Base-by-base conservation (phyloP, 2,329 filamentous ascomycete genomes). In the Cylindrodendrum hubeiense region DNA sequence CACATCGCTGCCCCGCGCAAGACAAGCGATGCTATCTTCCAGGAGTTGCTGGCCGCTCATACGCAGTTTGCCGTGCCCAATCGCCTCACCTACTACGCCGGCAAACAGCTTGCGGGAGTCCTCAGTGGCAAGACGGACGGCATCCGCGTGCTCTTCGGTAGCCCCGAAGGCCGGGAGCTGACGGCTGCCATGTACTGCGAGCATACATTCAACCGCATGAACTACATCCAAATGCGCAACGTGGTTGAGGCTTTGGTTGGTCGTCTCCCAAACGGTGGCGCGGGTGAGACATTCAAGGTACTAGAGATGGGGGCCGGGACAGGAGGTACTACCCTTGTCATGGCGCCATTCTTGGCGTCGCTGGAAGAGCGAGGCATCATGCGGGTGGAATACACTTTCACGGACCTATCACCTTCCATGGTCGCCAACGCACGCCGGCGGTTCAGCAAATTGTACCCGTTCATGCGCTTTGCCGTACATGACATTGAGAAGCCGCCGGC, bases 251-350 rank as follows among this genome's bases (percentile, higher is more conserved):
- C 3, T 5, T n/a, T 24, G 50, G 9, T 21, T 15, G 19, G 22
- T 19, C 37, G 37, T n/a, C 15, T 41, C 4, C 9, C 15, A 3
- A 19, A 19, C 4, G 13, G 37, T 17, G 17, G 3, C 2, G 17
- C 4, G 5, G 37, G 37, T 19, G 37, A 33, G 21, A 7, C 39
- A 8, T 7, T 61, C 34, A 62, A 51, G 17, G 51, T 62, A 12
- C 21, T 62, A 6, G 59, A 62, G 44, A 26, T 62, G 5, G 59
- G 59, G 12, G 59, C 59, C 0, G 59, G 61, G 1, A 64, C 61
- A 2, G 61, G 61, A 3, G 61, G 61, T 6, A 54, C 61, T 2
- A 64, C 61, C 1, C 12, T 10, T 5, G 34, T 22, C 7, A 33
- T 64, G 17, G 24, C 46, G 3, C 50, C 50, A 9, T 6, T 50